A percentile compares a stretch with the other conserved stretches of the same genome.
Conservation (phyloP, 176 grass and related monocot species). For the Typha latifolia region DNA sequence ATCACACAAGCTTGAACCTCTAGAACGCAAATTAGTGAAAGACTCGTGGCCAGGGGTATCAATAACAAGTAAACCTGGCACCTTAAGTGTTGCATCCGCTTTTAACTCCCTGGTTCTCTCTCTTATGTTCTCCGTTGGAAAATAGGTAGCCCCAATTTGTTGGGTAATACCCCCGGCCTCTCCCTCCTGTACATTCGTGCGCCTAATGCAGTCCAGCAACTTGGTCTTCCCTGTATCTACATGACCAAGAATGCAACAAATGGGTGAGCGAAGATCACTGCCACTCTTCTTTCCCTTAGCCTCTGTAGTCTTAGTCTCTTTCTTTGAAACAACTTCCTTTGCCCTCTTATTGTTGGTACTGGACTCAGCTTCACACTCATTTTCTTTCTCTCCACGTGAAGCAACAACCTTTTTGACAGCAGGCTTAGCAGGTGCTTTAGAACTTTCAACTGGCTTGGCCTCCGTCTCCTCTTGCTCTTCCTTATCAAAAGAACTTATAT, state of each 20-base stretch:
- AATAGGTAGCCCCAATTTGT: slow-evolving; percentile 92
- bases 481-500: slow-evolving; percentile 47
- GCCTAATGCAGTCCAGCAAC: slow-evolving; percentile 76
- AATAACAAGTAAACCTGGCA: slow-evolving; percentile 93
- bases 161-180: slow-evolving; percentile 97
- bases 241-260: slow-evolving; percentile 96
- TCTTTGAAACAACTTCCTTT: slow-evolving; percentile 36
- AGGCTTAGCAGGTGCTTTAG: slow-evolving; percentile 24
- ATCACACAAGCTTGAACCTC: slow-evolving; percentile 95
- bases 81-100: slow-evolving; percentile 86
- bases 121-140: slow-evolving; percentile 95
- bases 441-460: slow-evolving; percentile 43
- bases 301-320: slow-evolving; percentile 27
- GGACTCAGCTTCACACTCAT: slow-evolving; percentile 18
- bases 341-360: slow-evolving; percentile 36
- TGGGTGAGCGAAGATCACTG: slow-evolving; percentile 72
- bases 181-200: slow-evolving; percentile 86
- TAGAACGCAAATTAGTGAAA: slow-evolving; percentile 86
- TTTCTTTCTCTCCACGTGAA: slow-evolving; percentile 33
- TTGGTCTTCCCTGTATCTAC: slow-evolving; percentile 97
- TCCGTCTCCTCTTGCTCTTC: slow-evolving; percentile 44
- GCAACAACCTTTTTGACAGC: slow-evolving; percentile 51
- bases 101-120: slow-evolving; percentile 92
- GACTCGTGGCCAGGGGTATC: slow-evolving; percentile 94
- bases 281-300: slow-evolving; percentile 32